These are phyloP conservation scores for Claviceps sp. DNA, from an alignment of 2,329 filamentous ascomycete species.

Conservation along the genomic window DNA sequence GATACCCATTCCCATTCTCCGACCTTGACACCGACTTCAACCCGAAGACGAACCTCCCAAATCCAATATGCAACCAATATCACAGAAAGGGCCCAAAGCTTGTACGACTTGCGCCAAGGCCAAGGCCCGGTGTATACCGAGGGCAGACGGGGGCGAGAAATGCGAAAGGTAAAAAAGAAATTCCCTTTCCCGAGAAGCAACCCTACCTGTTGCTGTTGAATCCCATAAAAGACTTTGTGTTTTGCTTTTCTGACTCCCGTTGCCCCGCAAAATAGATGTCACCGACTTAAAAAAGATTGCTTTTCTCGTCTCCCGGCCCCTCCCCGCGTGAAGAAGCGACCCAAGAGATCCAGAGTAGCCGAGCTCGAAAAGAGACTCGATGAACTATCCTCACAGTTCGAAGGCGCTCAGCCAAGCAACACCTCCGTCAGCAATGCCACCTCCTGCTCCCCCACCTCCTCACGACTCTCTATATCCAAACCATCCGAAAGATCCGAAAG, in stretches of 20 bases:
- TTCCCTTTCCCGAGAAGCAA: too few relatives aligned
- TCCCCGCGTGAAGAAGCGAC: constrained; percentile 31
- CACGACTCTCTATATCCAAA: not conserved
- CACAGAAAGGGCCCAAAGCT: constrained; percentile 32
- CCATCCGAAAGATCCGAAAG: constrained; percentile 9
- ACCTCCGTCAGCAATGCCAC: constrained; percentile 1
- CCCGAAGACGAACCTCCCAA: not conserved
- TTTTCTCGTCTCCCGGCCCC: constrained; percentile 33
- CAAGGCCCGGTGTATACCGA: constrained; percentile 35
- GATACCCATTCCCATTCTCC: too few relatives aligned
- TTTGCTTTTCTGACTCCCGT: not conserved
- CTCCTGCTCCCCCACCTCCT: constrained; percentile 5
- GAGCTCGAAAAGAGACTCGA: constrained; percentile 37
- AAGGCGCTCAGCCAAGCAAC: constrained; percentile 12
- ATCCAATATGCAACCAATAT: constrained; percentile 11
- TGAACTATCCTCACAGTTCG: constrained; percentile 33
- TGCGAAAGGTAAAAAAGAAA: constrained; percentile 29
- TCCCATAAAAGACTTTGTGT: too few relatives aligned
- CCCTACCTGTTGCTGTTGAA: too few relatives aligned
- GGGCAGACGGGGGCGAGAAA: constrained; percentile 24
- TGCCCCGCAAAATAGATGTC: constrained; percentile 23
- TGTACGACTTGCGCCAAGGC: constrained; percentile 38
- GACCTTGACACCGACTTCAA: not conserved
- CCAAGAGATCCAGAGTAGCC: constrained; percentile 34
- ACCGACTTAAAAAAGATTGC: constrained; percentile 34